Percentiles rank a stretch among this genome's conserved stretches.
Evolutionary conservation across 2,329 filamentous ascomycete genomes (phyloP).

Genomic region (Aspergillus sp.): DNA sequence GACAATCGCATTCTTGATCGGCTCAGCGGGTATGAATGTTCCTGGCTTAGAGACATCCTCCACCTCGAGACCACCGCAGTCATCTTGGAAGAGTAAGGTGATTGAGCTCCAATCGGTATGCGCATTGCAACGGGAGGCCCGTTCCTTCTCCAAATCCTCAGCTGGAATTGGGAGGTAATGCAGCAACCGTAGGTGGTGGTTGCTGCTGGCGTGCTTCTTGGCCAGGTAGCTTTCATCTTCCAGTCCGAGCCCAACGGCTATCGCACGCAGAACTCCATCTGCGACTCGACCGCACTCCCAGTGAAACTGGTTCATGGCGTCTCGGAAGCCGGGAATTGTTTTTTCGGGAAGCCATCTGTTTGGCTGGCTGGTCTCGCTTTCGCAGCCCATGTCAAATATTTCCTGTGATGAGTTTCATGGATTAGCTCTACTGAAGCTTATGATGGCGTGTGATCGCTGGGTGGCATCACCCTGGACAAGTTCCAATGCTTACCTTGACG

Average conservation of each 20-base stretch:
- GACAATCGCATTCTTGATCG: conserved; percentile 33
- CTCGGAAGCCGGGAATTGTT: conserved; percentile 39
- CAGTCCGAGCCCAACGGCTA: conserved; percentile 43
- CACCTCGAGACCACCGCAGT: conserved; percentile 45
- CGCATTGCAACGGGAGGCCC: conserved; percentile 42
- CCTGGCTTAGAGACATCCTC: conserved; percentile 35
- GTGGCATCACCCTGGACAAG: neutral
- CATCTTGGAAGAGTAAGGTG: conserved; percentile 49
- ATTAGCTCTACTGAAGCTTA: no score
- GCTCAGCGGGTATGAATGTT: conserved; percentile 35
- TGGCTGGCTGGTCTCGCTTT: conserved; percentile 37
- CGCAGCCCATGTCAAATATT: conserved; percentile 46
- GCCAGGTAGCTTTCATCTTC: conserved; percentile 40
- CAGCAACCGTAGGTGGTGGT: conserved; percentile 53
- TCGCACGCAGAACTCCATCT: conserved; percentile 38
- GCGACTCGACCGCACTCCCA: conserved; percentile 39
- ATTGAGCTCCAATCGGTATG: conserved; percentile 49
- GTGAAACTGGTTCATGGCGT: conserved; percentile 44
- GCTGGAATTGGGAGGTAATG: conserved; percentile 49
- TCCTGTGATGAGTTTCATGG: conserved; percentile 28
- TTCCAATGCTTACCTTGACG: conserved; percentile 38
- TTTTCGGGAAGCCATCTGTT: conserved; percentile 45
- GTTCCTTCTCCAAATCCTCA: conserved; percentile 35
- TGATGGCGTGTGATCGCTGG: no score
- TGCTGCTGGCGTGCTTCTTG: conserved; percentile 45